A percentile compares a stretch with the other conserved stretches of the same genome.
phyloP scores from a whole-genome alignment of 2,329 filamentous ascomycete genomes.

The Cucurbitaria berberidis region DNA sequence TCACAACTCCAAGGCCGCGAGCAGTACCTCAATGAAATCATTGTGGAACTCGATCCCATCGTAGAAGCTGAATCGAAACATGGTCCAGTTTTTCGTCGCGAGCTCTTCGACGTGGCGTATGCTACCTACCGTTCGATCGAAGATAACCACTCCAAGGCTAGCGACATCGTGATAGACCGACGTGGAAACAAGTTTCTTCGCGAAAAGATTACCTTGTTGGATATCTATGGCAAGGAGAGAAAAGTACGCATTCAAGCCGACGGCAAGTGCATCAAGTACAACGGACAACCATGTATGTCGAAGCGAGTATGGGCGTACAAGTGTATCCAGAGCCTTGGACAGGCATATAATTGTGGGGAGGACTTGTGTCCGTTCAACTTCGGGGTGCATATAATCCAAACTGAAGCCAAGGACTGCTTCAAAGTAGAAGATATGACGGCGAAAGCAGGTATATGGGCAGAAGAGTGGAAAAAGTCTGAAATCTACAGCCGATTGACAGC shows the following conservation, averaged over 20 bases:
- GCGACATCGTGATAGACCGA: neutral
- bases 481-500: neutral
- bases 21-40: neutral
- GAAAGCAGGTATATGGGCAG: neutral
- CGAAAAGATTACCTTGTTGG: neutral
- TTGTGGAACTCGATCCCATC: slow-evolving; percentile 5
- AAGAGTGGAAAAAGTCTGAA: slow-evolving; percentile 1
- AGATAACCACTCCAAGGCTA: neutral
- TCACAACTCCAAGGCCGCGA: neutral
- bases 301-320: slow-evolving; percentile 2
- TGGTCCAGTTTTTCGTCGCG: slow-evolving; percentile 9
- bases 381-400: neutral
- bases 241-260: neutral
- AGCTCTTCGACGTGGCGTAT: slow-evolving; percentile 9
- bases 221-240: neutral
- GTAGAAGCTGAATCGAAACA: slow-evolving; percentile 6
- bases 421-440: neutral
- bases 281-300: neutral
- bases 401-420: neutral
- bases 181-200: neutral
- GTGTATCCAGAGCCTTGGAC: neutral
- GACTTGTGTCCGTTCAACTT: neutral
- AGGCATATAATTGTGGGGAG: neutral
- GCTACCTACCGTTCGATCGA: neutral
- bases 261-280: neutral